Evolutionary conservation across 257 asterid species (phyloP).

Genomic region (Nicotiana knightiana): DNA sequence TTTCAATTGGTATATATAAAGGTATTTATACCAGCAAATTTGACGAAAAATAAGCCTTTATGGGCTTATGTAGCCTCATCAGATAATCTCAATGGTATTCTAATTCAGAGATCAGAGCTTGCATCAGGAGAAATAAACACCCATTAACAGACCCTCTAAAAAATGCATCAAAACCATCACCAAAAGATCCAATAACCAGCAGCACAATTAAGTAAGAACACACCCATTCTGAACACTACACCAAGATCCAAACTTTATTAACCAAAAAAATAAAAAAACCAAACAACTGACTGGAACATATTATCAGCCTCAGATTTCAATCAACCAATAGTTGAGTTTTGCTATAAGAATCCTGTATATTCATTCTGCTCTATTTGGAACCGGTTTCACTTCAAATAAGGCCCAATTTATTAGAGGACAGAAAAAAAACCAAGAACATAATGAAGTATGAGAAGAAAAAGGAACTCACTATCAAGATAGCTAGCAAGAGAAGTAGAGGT

Average conservation of each 20-base stretch:
- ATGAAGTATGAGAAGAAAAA: neutral
- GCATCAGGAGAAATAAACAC: neutral
- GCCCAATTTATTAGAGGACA: neutral
- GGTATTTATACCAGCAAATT: neutral
- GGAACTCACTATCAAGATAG: slow-evolving; percentile 86
- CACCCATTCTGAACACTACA: neutral
- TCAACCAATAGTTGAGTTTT: neutral
- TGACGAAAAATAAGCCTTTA: neutral
- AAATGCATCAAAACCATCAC: neutral
- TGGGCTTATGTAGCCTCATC: neutral
- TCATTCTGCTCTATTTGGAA: neutral
- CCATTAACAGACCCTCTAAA: neutral
- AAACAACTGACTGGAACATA: neutral
- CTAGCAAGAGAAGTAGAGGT: slow-evolving; percentile 97
- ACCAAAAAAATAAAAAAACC: neutral
- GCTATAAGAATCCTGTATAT: neutral
- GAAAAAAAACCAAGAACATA: neutral
- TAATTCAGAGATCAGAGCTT: neutral
- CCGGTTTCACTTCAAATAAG: neutral
- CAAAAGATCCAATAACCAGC: neutral
- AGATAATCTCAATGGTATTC: neutral
- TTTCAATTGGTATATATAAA: neutral
- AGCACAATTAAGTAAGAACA: neutral
- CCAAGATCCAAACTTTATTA: neutral
- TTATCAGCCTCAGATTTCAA: neutral